These are phyloP conservation scores for Pachyrhizus erosus DNA, from an alignment of 306 rosid species.

Conservation along the genomic window DNA sequence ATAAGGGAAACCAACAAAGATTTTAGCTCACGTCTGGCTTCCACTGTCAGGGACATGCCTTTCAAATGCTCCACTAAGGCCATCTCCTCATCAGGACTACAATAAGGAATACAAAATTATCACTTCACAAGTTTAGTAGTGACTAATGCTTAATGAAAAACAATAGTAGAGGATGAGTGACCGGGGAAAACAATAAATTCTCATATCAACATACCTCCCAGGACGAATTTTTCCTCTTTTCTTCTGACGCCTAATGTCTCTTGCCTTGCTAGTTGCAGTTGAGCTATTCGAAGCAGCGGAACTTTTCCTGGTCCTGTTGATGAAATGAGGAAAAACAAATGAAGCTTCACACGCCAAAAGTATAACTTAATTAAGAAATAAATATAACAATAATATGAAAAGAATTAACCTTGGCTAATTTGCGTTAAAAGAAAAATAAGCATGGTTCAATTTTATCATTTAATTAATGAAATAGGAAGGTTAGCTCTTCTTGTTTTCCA, in stretches of 20 bases:
- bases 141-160: constrained; percentile 19
- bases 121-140: constrained; percentile 15
- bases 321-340: constrained; percentile 46
- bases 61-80: constrained; percentile 92
- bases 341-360: background rate
- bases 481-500: background rate
- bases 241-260: constrained; percentile 84
- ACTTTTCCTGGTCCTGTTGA: constrained; percentile 77
- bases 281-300: constrained; percentile 68
- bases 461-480: background rate
- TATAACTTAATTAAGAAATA: constrained; percentile 18
- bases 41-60: constrained; percentile 77
- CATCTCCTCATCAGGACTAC: constrained; percentile 89
- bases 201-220: constrained; percentile 72
- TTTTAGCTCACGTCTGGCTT: constrained; percentile 74
- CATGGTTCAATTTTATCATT: no score
- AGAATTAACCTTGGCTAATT: background rate
- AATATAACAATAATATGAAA: background rate
- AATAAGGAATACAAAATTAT: constrained; percentile 39
- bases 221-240: constrained; percentile 97
- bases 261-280: constrained; percentile 78
- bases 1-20: constrained; percentile 74
- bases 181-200: background rate
- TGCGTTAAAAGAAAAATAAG: background rate
- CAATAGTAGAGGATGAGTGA: background rate